A percentile compares a stretch with the other conserved stretches of the same genome.
phyloP scores from a whole-genome alignment of 176 grass and related monocot species.

The Musa troglodytarum region DNA sequence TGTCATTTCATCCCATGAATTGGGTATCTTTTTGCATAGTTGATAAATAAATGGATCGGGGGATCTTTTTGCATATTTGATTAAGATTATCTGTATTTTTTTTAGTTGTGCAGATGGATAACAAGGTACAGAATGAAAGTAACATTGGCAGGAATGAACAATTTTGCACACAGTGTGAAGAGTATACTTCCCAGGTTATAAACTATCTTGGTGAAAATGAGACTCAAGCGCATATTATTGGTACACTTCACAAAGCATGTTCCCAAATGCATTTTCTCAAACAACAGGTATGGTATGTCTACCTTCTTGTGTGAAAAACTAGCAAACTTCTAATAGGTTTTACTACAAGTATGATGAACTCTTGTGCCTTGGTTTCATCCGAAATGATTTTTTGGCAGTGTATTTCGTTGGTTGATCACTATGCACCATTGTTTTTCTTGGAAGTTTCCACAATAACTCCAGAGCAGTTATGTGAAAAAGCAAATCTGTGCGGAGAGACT shows the following conservation, averaged over 20 bases:
- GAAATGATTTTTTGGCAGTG: slow-evolving; percentile 44
- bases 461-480: slow-evolving; percentile 54
- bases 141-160: background rate
- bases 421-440: slow-evolving; percentile 40
- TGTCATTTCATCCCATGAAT: background rate
- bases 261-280: slow-evolving; percentile 38
- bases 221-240: slow-evolving; percentile 47
- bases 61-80: background rate
- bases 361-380: slow-evolving; percentile 3
- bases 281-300: slow-evolving; percentile 50
- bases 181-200: slow-evolving; percentile 48
- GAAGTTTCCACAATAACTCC: slow-evolving; percentile 55
- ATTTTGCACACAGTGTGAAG: slow-evolving; percentile 47
- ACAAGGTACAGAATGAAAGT: background rate
- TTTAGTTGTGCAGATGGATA: slow-evolving; percentile 1
- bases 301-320: slow-evolving; percentile 4
- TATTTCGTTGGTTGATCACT: slow-evolving; percentile 54
- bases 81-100: background rate
- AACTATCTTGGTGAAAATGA: slow-evolving; percentile 57
- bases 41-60: no score
- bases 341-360: background rate
- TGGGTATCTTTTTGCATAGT: background rate
- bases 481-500: slow-evolving; percentile 44
- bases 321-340: background rate
- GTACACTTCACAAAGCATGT: slow-evolving; percentile 49